A percentile compares a stretch with the other conserved stretches of the same genome.
These are phyloP conservation scores for Massariosphaeria phaeospora DNA, from an alignment of 495 filamentous ascomycete species.

Conservation along the genomic window DNA sequence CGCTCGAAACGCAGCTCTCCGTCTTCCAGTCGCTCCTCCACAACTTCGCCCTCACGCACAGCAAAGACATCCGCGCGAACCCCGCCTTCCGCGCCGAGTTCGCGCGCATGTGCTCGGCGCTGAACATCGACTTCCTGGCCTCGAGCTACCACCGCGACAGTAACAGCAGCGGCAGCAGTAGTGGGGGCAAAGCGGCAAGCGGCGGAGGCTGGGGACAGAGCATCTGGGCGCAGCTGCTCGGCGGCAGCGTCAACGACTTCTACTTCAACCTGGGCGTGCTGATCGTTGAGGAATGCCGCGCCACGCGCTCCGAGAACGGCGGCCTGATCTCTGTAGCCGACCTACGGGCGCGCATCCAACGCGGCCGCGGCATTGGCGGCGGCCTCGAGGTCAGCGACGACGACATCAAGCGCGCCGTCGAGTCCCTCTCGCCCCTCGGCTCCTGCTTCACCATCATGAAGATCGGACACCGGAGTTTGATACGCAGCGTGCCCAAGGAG, in stretches of 20 bases:
- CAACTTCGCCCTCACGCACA: slow-evolving; percentile 90
- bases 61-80: slow-evolving; percentile 89
- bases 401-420: slow-evolving; percentile 85
- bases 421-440: slow-evolving; percentile 79
- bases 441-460: slow-evolving; percentile 77
- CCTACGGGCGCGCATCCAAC: slow-evolving; percentile 65
- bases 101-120: slow-evolving; percentile 94
- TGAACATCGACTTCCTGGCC: slow-evolving; percentile 89
- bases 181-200: slow-evolving; percentile 32
- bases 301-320: slow-evolving; percentile 85
- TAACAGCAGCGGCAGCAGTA: slow-evolving; percentile 43
- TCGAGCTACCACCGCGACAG: slow-evolving; percentile 54
- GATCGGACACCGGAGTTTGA: slow-evolving; percentile 79
- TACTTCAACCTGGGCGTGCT: slow-evolving; percentile 94
- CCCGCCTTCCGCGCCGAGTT: slow-evolving; percentile 94
- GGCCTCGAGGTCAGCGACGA: slow-evolving; percentile 74
- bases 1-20: slow-evolving; percentile 83
- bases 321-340: slow-evolving; percentile 83
- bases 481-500: slow-evolving; percentile 91
- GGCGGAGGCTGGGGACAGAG: no score
- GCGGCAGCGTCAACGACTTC: slow-evolving; percentile 90
- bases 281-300: slow-evolving; percentile 87
- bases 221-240: slow-evolving; percentile 90
- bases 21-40: slow-evolving; percentile 93
- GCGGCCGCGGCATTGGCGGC: slow-evolving; percentile 66